Conservation (phyloP, 169 alveolate species). For the Theileria parva region DNA sequence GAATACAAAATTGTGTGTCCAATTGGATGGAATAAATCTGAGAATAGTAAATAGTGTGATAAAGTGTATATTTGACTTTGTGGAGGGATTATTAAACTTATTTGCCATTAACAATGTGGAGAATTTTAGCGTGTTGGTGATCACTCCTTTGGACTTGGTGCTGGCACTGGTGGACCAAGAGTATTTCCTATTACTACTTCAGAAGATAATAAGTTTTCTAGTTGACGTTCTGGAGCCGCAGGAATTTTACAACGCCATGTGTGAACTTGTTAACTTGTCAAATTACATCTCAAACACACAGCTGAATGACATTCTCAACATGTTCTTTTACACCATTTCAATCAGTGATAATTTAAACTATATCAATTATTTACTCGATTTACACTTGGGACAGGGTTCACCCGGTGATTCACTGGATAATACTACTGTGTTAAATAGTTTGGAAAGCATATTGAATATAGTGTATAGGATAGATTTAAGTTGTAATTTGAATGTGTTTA, state of each 20-base stretch:
- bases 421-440: not conserved
- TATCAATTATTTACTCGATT: conserved; percentile 3
- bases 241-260: conserved; percentile 35
- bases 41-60: not conserved
- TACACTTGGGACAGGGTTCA: no score
- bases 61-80: conserved; percentile 29
- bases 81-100: conserved; percentile 45
- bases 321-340: conserved; percentile 52
- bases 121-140: not conserved
- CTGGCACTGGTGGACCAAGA: conserved; percentile 24
- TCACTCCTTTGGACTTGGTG: conserved; percentile 23
- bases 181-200: conserved; percentile 20
- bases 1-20: no score
- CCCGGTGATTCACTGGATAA: no score
- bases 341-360: conserved; percentile 14
- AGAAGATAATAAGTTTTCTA: conserved; percentile 19
- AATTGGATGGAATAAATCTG: not conserved
- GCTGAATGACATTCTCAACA: conserved; percentile 12
- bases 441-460: not conserved
- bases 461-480: not conserved
- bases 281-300: conserved; percentile 13
- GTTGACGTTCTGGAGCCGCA: conserved; percentile 21
- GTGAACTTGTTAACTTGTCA: conserved; percentile 32
- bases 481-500: not conserved
- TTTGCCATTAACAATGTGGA: conserved; percentile 12